Percentiles rank a stretch among this genome's conserved stretches.
Evolutionary conservation across 2,329 filamentous ascomycete genomes (phyloP).

Genomic region (Alternaria triticina): DNA sequence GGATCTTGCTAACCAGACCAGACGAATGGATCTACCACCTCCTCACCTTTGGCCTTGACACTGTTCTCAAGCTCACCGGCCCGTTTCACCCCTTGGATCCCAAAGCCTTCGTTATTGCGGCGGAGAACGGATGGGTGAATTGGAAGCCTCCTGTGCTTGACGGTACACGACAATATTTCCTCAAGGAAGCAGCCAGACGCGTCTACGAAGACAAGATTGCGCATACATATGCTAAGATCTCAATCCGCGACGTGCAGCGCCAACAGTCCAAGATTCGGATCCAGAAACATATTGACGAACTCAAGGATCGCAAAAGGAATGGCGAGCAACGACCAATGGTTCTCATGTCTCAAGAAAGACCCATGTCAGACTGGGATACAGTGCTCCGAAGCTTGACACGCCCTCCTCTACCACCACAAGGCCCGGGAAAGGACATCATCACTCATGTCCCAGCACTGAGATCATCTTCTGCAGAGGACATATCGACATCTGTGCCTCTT

Average conservation of each 20-base stretch:
- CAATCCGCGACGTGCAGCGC: constrained; percentile 45
- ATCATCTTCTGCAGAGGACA: constrained; percentile 21
- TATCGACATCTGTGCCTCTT: constrained; percentile 25
- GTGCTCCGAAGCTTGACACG: constrained; percentile 41
- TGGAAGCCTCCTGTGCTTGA: constrained; percentile 59
- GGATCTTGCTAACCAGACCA: constrained; percentile 33
- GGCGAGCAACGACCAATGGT: constrained; percentile 44
- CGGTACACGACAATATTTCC: constrained; percentile 61
- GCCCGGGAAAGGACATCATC: constrained; percentile 31
- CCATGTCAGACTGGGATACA: constrained; percentile 49
- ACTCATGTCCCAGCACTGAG: constrained; percentile 39
- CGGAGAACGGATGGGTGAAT: constrained; percentile 61
- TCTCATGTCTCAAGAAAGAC: constrained; percentile 51
- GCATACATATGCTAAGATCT: constrained; percentile 41
- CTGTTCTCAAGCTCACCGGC: constrained; percentile 60
- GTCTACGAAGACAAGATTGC: constrained; percentile 63
- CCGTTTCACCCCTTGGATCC: constrained; percentile 44
- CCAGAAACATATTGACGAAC: constrained; percentile 52
- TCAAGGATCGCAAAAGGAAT: constrained; percentile 47
- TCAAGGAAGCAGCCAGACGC: constrained; percentile 66
- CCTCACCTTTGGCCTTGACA: constrained; percentile 64
- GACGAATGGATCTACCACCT: constrained; percentile 69
- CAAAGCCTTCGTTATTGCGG: constrained; percentile 60
- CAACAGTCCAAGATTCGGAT: constrained; percentile 53
- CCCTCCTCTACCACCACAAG: constrained; percentile 20